Base-by-base conservation (phyloP, 306 rosid genomes). In the Rosa lucieae region DNA sequence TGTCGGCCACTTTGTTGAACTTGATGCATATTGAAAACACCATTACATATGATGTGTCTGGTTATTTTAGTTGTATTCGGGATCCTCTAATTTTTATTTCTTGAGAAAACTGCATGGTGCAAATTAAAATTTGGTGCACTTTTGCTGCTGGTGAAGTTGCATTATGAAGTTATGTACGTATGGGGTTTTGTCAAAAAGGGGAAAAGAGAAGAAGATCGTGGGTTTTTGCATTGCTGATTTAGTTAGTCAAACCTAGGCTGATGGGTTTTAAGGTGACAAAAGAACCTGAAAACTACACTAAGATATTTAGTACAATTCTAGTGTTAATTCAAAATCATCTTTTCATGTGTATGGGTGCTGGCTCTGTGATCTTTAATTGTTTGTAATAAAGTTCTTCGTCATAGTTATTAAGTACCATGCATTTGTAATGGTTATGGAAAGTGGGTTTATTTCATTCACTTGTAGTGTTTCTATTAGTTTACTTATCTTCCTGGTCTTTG, bases 191-290 rank as follows among this genome's bases (percentile, higher is more conserved):
- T 13, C 70, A 58, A 29, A 61, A 59, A 3, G 61, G 21, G 29
- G 6, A 44, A 26, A 26, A 17, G 47, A 43, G 15, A 32, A 14
- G n/a, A 55, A 6, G 67, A n/a, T 21, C 5, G 46, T 5, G 4
- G 20, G 18, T 46, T 62, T 46, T 23, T 44, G 29, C 35, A 8
- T 40, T 23, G 17, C 70, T 14, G 55, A 58, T 58, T 23, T 75
- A 42, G 37, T 55, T 40, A 10, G 39, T 37, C 40, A 74, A n/a
- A 75, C 9, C 9, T 8, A 21, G 78, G 20, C 47, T 26, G 71
- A 13, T 74, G 52, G 15, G 77, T 83, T 85, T 74, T 61, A 61
- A 74, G 8, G 32, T 55, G 3, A 40, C 43, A 42, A 48, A 14
- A 71, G 58, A 70, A 26, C 75, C 59, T 23, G 48, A 71, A 48